Conservation (phyloP, 2,329 filamentous ascomycete species). For the Fusarium zealandicum region DNA sequence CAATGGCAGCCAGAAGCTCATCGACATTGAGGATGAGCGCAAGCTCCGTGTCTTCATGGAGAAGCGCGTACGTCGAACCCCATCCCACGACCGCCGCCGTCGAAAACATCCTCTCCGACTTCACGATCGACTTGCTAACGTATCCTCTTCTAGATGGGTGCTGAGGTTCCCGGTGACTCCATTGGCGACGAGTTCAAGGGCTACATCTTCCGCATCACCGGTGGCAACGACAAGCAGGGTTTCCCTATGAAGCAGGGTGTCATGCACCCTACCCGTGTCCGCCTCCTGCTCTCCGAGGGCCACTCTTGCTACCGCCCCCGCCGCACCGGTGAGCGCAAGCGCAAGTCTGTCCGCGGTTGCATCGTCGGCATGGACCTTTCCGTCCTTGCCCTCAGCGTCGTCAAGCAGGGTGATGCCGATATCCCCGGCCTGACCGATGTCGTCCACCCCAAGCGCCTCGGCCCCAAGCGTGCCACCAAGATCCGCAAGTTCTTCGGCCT, state of each 20-base stretch:
- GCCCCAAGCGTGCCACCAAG: slow-evolving; percentile 99
- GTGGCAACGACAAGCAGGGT: slow-evolving; percentile 99
- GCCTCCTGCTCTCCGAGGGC: slow-evolving; percentile 92
- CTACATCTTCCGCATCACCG: slow-evolving; percentile 99
- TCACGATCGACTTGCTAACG: slow-evolving; percentile 45
- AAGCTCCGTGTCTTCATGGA: slow-evolving; percentile 99
- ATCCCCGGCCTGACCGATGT: slow-evolving; percentile 97
- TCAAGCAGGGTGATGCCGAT: slow-evolving; percentile 97
- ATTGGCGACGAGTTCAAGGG: slow-evolving; percentile 99
- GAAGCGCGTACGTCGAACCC: slow-evolving; percentile 75
- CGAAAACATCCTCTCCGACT: slow-evolving; percentile 17
- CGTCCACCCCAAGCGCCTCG: slow-evolving; percentile 98
- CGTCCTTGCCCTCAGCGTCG: slow-evolving; percentile 90
- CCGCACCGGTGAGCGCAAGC: slow-evolving; percentile 98
- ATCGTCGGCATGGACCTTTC: slow-evolving; percentile 96
- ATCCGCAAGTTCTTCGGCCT: slow-evolving; percentile 99
- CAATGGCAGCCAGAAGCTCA: slow-evolving; percentile 99
- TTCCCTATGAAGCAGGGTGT: slow-evolving; percentile 99
- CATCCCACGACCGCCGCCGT: slow-evolving; percentile 18
- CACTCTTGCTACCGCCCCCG: slow-evolving; percentile 99
- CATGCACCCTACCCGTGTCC: slow-evolving; percentile 98
- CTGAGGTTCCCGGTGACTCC: slow-evolving; percentile 91
- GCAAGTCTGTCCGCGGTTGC: slow-evolving; percentile 98
- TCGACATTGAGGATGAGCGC: slow-evolving; percentile 99
- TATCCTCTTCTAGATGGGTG: slow-evolving; percentile 71